Conservation (phyloP, 257 asterid species). For the Forsythia viridissima region DNA sequence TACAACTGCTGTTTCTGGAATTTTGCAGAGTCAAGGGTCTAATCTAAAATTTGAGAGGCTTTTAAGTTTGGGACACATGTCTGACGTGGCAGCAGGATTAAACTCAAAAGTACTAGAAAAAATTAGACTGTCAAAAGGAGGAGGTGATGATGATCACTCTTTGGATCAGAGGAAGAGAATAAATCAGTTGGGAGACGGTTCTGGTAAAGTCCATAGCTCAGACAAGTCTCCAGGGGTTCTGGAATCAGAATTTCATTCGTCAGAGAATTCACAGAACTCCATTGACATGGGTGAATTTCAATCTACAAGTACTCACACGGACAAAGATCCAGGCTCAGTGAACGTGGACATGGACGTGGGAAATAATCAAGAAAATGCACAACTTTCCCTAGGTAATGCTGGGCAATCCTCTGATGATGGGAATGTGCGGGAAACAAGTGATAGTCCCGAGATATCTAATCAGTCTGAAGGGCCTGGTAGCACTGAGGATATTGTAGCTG, state of each 20-base stretch:
- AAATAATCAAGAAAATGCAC: conserved; percentile 34
- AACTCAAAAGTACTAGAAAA: conserved; percentile 43
- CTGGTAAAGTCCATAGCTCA: conserved; percentile 32
- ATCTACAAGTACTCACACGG: conserved; percentile 27
- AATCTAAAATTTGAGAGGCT: conserved; percentile 58
- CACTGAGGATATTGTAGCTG: conserved; percentile 34
- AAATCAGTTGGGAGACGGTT: conserved; percentile 41
- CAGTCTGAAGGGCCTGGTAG: conserved; percentile 40
- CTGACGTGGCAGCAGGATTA: conserved; percentile 43
- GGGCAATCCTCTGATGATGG: conserved; percentile 41
- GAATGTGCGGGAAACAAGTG: conserved; percentile 35
- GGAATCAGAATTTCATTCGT: conserved; percentile 49
- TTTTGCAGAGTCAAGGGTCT: conserved; percentile 56
- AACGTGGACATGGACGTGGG: conserved; percentile 33
- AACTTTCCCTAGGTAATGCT: conserved; percentile 31
- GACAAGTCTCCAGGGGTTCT: conserved; percentile 38
- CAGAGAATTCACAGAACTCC: conserved; percentile 39
- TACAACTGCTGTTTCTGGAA: conserved; percentile 68
- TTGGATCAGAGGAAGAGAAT: conserved; percentile 36
- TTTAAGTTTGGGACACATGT: conserved; percentile 37
- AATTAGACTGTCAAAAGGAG: conserved; percentile 24
- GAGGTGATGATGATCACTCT: conserved; percentile 35
- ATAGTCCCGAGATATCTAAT: conserved; percentile 40
- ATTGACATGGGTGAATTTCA: conserved; percentile 31
- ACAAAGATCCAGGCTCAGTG: conserved; percentile 34